Evolutionary conservation across 176 grass and related monocot species (phyloP).

Genomic region (Carex pumila): DNA sequence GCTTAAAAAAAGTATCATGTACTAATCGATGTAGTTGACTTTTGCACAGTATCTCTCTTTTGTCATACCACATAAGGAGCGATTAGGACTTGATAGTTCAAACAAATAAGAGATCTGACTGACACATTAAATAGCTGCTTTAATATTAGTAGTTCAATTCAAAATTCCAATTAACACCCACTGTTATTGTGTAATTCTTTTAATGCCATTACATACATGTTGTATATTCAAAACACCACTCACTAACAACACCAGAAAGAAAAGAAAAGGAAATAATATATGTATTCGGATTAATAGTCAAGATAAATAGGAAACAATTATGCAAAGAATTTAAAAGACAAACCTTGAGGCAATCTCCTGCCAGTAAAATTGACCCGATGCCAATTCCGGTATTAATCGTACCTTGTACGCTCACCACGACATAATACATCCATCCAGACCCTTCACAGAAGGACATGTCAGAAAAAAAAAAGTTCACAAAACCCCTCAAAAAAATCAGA

Average conservation of each 20-base stretch:
- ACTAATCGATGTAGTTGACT: not conserved
- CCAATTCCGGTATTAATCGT: slow-evolving; percentile 77
- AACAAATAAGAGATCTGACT: not conserved
- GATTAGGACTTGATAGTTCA: not conserved
- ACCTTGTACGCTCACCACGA: slow-evolving; percentile 70
- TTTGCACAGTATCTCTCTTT: not conserved
- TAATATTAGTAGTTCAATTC: not conserved
- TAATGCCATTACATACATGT: not conserved
- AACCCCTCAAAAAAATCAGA: not conserved
- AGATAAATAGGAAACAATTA: not conserved
- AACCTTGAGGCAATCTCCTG: slow-evolving; percentile 78
- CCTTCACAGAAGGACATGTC: slow-evolving; percentile 24
- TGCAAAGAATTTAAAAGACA: not conserved
- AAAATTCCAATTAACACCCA: not conserved
- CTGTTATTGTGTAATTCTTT: not conserved
- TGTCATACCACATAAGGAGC: not conserved
- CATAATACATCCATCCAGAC: slow-evolving; percentile 80
- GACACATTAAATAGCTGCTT: not conserved
- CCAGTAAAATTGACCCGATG: slow-evolving; percentile 81
- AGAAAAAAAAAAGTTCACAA: not conserved
- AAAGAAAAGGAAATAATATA: not conserved
- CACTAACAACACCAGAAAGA: not conserved
- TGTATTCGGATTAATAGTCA: not conserved
- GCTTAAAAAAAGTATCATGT: not conserved
- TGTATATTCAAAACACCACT: not conserved